A percentile compares a stretch with the other conserved stretches of the same genome.
phyloP scores from a whole-genome alignment of 306 rosid species.

The Fragaria ananassa region DNA sequence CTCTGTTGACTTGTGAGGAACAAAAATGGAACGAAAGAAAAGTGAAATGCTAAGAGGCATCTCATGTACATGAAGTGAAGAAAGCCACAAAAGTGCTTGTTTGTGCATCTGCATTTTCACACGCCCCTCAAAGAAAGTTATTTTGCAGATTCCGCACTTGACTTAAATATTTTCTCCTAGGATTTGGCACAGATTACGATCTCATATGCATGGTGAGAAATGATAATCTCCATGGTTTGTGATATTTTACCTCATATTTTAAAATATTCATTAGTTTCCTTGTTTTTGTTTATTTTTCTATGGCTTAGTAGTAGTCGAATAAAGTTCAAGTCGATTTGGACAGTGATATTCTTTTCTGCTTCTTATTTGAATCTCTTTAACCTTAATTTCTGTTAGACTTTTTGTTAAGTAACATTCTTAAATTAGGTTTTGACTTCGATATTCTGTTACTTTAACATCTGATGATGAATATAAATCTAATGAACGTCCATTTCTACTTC shows the following conservation, averaged over 20 bases:
- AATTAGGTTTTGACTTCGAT: background rate
- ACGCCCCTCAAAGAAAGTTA: background rate
- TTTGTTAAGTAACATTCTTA: background rate
- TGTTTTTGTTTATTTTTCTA: background rate
- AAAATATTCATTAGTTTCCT: background rate
- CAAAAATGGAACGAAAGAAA: background rate
- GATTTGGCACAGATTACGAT: background rate
- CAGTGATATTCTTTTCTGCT: background rate
- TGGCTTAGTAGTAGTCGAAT: constrained; percentile 4
- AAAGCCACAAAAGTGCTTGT: background rate
- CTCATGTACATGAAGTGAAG: background rate
- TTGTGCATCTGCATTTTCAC: background rate
- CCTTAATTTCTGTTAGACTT: background rate
- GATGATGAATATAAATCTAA: background rate
- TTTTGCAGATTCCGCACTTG: constrained; percentile 10
- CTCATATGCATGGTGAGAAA: constrained; percentile 4
- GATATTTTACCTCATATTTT: background rate
- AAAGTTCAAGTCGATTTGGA: constrained; percentile 2
- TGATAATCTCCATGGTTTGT: background rate
- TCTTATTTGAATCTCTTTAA: background rate
- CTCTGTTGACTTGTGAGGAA: background rate
- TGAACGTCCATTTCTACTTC: background rate
- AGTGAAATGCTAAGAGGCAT: background rate
- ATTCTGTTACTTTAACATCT: background rate
- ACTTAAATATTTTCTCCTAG: background rate